Evolutionary conservation across 768 basidiomycete species (phyloP).

Genomic region (Dioszegia crocea): DNA sequence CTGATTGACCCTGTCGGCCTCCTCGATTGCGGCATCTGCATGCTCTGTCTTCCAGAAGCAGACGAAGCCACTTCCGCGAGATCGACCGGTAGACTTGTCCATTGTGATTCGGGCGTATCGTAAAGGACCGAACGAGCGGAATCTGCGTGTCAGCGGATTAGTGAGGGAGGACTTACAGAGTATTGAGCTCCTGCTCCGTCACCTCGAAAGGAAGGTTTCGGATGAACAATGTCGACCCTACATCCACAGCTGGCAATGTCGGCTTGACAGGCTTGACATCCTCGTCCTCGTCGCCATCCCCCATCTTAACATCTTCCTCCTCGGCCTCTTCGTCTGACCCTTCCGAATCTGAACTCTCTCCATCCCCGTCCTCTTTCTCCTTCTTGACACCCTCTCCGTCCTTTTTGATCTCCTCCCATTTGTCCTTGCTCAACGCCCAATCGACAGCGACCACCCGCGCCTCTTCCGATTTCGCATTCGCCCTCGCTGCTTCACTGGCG

Average conservation of each 20-base stretch:
- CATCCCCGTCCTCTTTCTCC: constrained; percentile 17
- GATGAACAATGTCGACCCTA: constrained; percentile 87
- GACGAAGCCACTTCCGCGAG: constrained; percentile 90
- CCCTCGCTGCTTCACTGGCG: constrained; percentile 50
- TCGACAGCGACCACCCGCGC: constrained; percentile 80
- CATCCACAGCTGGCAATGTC: constrained; percentile 71
- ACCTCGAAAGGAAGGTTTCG: constrained; percentile 89
- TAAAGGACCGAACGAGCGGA: constrained; percentile 84
- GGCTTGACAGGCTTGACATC: constrained; percentile 54
- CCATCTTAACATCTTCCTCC: constrained; percentile 18
- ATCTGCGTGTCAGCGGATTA: constrained; percentile 55
- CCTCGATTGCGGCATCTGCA: constrained; percentile 76
- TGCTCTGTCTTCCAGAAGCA: constrained; percentile 94
- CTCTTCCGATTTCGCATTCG: constrained; percentile 54
- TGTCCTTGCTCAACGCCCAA: constrained; percentile 92
- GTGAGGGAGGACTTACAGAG: constrained; percentile 58
- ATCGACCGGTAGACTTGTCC: constrained; percentile 75
- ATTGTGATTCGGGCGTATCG: constrained; percentile 88
- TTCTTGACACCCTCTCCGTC: constrained; percentile 53
- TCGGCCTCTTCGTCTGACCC: constrained; percentile 39
- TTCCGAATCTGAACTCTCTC: constrained; percentile 33
- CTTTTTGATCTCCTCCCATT: constrained; percentile 76
- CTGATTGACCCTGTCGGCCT: constrained; percentile 58
- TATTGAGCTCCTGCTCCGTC: constrained; percentile 85
- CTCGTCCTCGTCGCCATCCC: constrained; percentile 39